Percentiles rank a stretch among this genome's conserved stretches.
Evolutionary conservation across 1,139 yeast genomes (phyloP).

Genomic region (Yamadazyma blattariae): DNA sequence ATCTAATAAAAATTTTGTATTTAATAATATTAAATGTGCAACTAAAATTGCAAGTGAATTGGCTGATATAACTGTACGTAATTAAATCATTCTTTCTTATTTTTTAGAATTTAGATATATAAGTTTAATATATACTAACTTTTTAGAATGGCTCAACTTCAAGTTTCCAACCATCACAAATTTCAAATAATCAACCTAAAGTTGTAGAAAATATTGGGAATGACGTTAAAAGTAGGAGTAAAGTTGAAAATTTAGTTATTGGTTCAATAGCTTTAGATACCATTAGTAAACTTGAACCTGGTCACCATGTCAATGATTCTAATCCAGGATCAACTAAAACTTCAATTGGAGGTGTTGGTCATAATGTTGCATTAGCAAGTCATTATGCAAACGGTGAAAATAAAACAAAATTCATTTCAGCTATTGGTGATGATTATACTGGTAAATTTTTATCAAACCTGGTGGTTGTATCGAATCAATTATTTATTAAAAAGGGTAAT

Average conservation of each 20-base stretch:
- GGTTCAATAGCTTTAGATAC: conserved; percentile 82
- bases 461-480: conserved; percentile 40
- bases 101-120: neutral
- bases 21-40: conserved; percentile 71
- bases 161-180: no score
- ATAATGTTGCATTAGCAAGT: conserved; percentile 65
- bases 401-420: conserved; percentile 50
- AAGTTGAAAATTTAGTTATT: conserved; percentile 42
- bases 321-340: conserved; percentile 63
- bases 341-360: conserved; percentile 83
- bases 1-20: conserved; percentile 73
- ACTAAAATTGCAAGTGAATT: conserved; percentile 63
- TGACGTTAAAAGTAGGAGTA: no score
- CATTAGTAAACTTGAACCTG: conserved; percentile 41
- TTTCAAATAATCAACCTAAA: no score
- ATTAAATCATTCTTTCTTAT: no score
- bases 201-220: no score
- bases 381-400: conserved; percentile 23
- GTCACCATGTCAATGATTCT: conserved; percentile 54
- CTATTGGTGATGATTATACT: conserved; percentile 57
- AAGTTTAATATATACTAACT: conserved; percentile 11
- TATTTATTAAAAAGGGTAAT: conserved; percentile 20
- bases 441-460: conserved; percentile 41
- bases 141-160: neutral
- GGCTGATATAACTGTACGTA: conserved; percentile 33